A percentile compares a stretch with the other conserved stretches of the same genome.
These are phyloP conservation scores for Globisporangium paroecandrum DNA, from an alignment of 352 stramenopile species.

Conservation along the genomic window DNA sequence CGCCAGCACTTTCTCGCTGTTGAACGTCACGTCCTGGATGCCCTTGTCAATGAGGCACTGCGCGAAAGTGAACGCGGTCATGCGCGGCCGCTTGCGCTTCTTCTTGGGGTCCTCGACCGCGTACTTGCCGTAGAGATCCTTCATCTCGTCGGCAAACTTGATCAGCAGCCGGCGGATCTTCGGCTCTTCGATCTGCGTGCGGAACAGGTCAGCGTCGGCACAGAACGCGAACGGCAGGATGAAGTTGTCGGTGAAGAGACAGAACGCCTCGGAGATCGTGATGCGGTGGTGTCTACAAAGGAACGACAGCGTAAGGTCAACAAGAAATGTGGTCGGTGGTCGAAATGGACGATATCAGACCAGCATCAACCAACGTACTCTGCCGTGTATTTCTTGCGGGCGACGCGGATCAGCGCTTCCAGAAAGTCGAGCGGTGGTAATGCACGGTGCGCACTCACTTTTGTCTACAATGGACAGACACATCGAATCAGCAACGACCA, in stretches of 20 bases:
- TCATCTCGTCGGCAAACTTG: constrained; percentile 61
- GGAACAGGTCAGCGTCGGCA: constrained; percentile 68
- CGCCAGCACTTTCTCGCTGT: constrained; percentile 50
- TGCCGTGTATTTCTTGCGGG: constrained; percentile 58
- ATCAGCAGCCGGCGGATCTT: constrained; percentile 59
- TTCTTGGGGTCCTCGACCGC: constrained; percentile 41
- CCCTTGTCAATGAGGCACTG: constrained; percentile 62
- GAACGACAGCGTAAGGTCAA: background rate
- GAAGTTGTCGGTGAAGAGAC: constrained; percentile 69
- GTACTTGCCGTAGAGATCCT: constrained; percentile 53
- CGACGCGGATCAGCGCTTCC: constrained; percentile 56
- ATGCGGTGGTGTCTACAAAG: constrained; percentile 46
- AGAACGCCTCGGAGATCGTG: constrained; percentile 73
- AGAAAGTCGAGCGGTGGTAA: constrained; percentile 62
- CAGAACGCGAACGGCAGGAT: constrained; percentile 74
- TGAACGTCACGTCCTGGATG: constrained; percentile 61
- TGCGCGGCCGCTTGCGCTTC: constrained; percentile 35
- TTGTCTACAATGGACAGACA: constrained; percentile 19
- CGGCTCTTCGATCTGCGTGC: constrained; percentile 63
- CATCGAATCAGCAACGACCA: background rate
- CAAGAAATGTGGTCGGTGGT: background rate
- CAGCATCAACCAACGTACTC: constrained; percentile 31
- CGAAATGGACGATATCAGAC: background rate
- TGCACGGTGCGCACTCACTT: constrained; percentile 36
- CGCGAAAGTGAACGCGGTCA: constrained; percentile 60